Evolutionary conservation across 164 flowering plant genomes (phyloP).

Genomic region (Vitis rupestris): DNA sequence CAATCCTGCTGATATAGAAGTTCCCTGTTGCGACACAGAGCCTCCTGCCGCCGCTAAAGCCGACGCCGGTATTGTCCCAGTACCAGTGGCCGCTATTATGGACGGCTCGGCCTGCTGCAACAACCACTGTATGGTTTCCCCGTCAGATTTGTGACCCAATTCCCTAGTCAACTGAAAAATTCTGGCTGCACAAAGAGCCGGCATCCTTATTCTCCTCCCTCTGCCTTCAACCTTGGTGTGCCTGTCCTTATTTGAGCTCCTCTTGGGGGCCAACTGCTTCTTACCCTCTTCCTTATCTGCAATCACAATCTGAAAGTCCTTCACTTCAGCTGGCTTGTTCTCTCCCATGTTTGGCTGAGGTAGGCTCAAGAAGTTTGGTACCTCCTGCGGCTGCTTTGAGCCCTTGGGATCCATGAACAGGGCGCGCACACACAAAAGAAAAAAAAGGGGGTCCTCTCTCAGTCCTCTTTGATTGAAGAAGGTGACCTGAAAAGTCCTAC

Average conservation of each 20-base stretch:
- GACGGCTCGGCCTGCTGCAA: constrained; percentile 87
- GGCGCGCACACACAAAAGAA: constrained; percentile 6
- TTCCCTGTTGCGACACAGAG: constrained; percentile 59
- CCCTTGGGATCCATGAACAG: constrained; percentile 64
- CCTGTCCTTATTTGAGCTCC: constrained; percentile 81
- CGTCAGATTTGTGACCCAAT: constrained; percentile 86
- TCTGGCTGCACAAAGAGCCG: constrained; percentile 87
- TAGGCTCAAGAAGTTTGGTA: constrained; percentile 47
- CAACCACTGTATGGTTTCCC: constrained; percentile 88
- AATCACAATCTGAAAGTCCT: constrained; percentile 62
- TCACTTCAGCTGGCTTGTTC: constrained; percentile 40
- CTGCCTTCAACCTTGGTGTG: constrained; percentile 90
- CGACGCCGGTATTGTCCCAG: constrained; percentile 84
- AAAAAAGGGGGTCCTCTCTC: constrained; percentile 22
- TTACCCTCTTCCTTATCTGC: constrained; percentile 58
- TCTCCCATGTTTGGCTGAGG: constrained; percentile 39
- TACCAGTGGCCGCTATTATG: constrained; percentile 79
- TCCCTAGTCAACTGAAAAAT: constrained; percentile 84
- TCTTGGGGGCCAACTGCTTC: constrained; percentile 71
- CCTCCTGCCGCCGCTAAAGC: constrained; percentile 57
- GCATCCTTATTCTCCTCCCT: constrained; percentile 87
- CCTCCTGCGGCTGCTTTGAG: constrained; percentile 41
- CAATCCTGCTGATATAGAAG: constrained; percentile 54
- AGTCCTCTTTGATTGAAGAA: constrained; percentile 37
- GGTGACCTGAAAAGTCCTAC: constrained; percentile 39